A percentile compares a stretch with the other conserved stretches of the same genome.
Evolutionary conservation across 202 grass and related monocot species (phyloP).

Genomic region (Cymbopogon flexuosus): DNA sequence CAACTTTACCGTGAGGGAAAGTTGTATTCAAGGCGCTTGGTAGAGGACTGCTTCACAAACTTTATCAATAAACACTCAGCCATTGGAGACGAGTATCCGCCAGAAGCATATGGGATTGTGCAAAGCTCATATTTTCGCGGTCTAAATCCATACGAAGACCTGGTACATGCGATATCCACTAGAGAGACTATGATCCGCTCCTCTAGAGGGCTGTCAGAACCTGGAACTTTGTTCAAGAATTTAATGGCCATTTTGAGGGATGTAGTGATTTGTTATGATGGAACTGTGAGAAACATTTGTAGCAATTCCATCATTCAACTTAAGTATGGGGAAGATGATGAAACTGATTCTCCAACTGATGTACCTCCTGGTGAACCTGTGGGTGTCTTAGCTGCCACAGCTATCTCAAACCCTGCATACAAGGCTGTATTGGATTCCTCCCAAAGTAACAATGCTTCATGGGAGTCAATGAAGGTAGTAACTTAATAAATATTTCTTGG

Average conservation of each 20-base stretch:
- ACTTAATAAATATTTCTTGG: neutral
- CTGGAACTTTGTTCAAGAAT: slow-evolving; percentile 88
- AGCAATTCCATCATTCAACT: slow-evolving; percentile 83
- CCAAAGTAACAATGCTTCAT: slow-evolving; percentile 92
- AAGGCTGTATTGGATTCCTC: slow-evolving; percentile 85
- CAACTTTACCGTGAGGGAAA: slow-evolving; percentile 75
- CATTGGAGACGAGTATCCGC: slow-evolving; percentile 45
- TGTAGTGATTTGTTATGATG: slow-evolving; percentile 88
- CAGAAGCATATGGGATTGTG: slow-evolving; percentile 80
- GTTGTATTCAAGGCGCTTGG: slow-evolving; percentile 67
- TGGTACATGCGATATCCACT: slow-evolving; percentile 78
- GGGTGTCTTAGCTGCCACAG: slow-evolving; percentile 90
- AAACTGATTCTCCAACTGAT: slow-evolving; percentile 28
- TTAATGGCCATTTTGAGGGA: slow-evolving; percentile 90
- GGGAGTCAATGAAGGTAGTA: slow-evolving; percentile 91
- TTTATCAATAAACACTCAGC: slow-evolving; percentile 61
- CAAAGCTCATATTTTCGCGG: slow-evolving; percentile 71
- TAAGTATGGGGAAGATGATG: slow-evolving; percentile 49
- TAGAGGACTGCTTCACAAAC: slow-evolving; percentile 74
- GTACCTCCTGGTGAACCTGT: slow-evolving; percentile 85
- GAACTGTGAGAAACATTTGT: slow-evolving; percentile 77
- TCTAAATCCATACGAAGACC: slow-evolving; percentile 70
- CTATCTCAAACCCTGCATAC: slow-evolving; percentile 93
- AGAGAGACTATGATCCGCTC: slow-evolving; percentile 87
- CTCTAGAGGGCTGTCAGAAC: slow-evolving; percentile 86